Evolutionary conservation across 2,329 filamentous ascomycete genomes (phyloP), one percentile per base, ranked within the genome.

Genomic region (Venturia oleaginea): DNA sequence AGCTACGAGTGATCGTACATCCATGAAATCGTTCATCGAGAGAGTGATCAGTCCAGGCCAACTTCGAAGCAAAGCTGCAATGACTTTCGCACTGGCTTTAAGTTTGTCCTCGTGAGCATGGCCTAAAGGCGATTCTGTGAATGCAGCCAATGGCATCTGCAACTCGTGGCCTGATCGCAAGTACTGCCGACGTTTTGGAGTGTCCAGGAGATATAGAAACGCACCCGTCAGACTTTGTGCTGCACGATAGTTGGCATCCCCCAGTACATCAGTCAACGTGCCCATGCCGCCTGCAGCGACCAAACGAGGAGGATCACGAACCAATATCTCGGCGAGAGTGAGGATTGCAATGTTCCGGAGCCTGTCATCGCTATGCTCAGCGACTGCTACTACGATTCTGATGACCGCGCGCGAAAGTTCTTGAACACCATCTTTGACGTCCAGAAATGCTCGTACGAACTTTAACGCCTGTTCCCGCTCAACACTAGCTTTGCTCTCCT

Each of bases 391-490:
- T 65, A 99, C 87, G 7, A 93, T 94, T 64, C 94, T 86, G 8
- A 96, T 89, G 24, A 99, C 86, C 0, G 91, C 88, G 65, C 90
- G 84, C 1, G 94, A 95, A 42, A 99, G 84, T 73, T 99, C 93
- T 67, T 85, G 84, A 10, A 95, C 87, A 13, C 94, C 94, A 67
- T 92, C 91, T 72, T 97, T 97, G 68, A 97, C 91, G 72, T 99
- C 94, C 2, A 99, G 80, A 71, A 99, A 99, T 11, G 92, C 91
- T 66, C 94, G 86, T 32, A 97, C 88, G 73, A 99, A 97, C 74
- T 99, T 99, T 70, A 99, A 80, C 15, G 94, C 94, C 76, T 99
- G 94, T 75, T 99, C 94, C 63, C 95, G 85, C 78, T 99, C 94
- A 22, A 99, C 90, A 69, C 93, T 92, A n/a, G 93, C 91, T 75